Evolutionary conservation across 768 basidiomycete genomes (phyloP), one percentile per base, ranked within the genome.

Genomic region (Tricholoma sp.): DNA sequence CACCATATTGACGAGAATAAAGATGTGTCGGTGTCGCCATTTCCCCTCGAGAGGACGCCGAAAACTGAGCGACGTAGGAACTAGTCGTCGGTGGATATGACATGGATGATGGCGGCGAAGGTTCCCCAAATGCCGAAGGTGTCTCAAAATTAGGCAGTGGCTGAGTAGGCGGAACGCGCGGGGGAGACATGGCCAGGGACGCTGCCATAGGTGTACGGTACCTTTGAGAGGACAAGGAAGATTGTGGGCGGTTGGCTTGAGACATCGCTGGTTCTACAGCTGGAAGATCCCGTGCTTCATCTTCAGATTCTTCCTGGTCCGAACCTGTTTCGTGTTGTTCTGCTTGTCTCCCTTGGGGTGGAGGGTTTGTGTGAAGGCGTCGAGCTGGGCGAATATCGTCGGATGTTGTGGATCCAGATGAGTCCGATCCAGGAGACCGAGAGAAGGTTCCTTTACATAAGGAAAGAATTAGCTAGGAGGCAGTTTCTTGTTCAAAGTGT

Each of bases 201-300:
- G 82, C 79, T 12, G 81, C 78, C 65, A 85, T 76, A 6, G 91
- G 91, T 31, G 91, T 92, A 53, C 85, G 89, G 66, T 93, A 92
- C 48, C 85, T 81, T 50, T 84, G 78, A 2, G 88, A 86, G 2
- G 91, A 91, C 49, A 86, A 66, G 15, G 91, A 88, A n/a, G 91
- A 93, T 18, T 80, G 80, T 4, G 91, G 87, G 18, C 91, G 82
- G 55, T 75, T 73, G 45, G 74, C 63, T 49, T 78, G 77, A 39
- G 74, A 68, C 48, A 67, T 57, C 15, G 71, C 61, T 32, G 64
- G 64, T 24, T 67, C 64, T 13, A 63, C 42, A 34, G 61, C 61
- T 33, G 71, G 74, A 56, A 81, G 73, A 52, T 80, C 77, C 37
- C 68, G 67, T 8, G 74, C 73, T 62, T 80, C 80, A 17, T 81